Evolutionary conservation across 148 eudicot genomes (phyloP).

Genomic region (Chenopodium berlandieri): DNA sequence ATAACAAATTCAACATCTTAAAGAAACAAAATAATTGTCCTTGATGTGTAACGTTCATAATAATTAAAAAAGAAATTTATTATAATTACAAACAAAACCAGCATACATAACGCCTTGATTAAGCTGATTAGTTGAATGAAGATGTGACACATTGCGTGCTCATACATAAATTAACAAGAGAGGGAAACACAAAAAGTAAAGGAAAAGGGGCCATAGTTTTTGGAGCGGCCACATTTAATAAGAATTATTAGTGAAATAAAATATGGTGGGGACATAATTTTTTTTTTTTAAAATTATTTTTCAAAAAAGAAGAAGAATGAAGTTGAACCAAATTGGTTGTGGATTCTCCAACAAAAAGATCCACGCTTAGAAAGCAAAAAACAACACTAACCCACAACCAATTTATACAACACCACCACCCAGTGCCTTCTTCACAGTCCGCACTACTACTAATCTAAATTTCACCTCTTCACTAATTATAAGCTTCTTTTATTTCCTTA

Average conservation of each 20-base stretch:
- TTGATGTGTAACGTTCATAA: background rate
- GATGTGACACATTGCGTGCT: conserved; percentile 27
- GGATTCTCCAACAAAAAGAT: conserved; percentile 83
- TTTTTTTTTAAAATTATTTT: background rate
- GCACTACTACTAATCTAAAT: background rate
- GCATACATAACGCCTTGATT: conserved; percentile 30
- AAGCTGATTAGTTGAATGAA: conserved; percentile 29
- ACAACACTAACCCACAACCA: conserved; percentile 15
- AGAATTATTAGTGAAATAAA: background rate
- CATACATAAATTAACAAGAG: background rate
- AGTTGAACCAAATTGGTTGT: conserved; percentile 58
- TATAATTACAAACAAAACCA: background rate
- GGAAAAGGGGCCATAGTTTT: conserved; percentile 15
- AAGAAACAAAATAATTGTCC: too few species aligned
- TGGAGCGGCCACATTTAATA: conserved; percentile 6
- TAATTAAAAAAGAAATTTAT: background rate
- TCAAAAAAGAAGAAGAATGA: conserved; percentile 33
- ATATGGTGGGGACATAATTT: conserved; percentile 33
- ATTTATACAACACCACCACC: background rate
- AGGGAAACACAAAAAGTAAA: background rate
- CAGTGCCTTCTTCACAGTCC: background rate
- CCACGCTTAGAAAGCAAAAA: conserved; percentile 82
- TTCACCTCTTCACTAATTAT: background rate
- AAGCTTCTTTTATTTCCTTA: background rate
- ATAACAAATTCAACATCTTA: too few species aligned